Conservation (phyloP, 2,329 filamentous ascomycete genomes). For the Calonectria henricotiae region DNA sequence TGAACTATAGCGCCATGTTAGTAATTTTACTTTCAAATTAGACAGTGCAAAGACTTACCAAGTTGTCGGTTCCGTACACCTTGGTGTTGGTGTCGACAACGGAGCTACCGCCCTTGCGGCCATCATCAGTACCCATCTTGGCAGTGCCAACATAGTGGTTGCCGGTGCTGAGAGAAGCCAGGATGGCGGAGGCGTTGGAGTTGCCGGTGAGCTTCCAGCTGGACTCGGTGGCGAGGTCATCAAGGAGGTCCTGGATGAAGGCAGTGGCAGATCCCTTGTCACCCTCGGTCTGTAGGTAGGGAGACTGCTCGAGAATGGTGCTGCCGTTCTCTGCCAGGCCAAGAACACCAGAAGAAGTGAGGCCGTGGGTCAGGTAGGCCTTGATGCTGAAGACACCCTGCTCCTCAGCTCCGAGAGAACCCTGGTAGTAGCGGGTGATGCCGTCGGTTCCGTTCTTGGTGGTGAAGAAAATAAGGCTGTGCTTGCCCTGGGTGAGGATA, state of each 20-base stretch:
- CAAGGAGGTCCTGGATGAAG: constrained; percentile 74
- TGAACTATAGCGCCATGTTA: constrained; percentile 58
- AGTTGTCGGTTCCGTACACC: constrained; percentile 78
- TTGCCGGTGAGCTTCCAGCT: constrained; percentile 37
- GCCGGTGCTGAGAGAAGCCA: constrained; percentile 56
- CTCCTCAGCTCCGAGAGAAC: constrained; percentile 76
- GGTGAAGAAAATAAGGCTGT: constrained; percentile 72
- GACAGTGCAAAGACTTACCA: constrained; percentile 52
- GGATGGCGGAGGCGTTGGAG: constrained; percentile 52
- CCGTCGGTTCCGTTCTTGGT: constrained; percentile 73
- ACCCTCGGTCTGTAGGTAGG: constrained; percentile 73
- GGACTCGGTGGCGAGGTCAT: constrained; percentile 62
- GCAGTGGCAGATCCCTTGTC: constrained; percentile 77
- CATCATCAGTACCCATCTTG: constrained; percentile 74
- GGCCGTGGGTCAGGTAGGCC: constrained; percentile 76
- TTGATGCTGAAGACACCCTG: constrained; percentile 69
- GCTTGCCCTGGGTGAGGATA: constrained; percentile 76
- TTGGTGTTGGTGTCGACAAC: constrained; percentile 76
- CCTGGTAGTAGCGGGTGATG: constrained; percentile 76
- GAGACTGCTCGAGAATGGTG: constrained; percentile 73
- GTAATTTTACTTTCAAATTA: neutral
- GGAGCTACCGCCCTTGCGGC: constrained; percentile 67
- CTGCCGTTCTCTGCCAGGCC: constrained; percentile 72
- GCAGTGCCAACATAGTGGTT: constrained; percentile 72
- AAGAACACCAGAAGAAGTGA: constrained; percentile 73